Evolutionary conservation across 2,329 filamentous ascomycete genomes (phyloP), one percentile per base, ranked within the genome.

Genomic region (Phyllachora maydis): DNA sequence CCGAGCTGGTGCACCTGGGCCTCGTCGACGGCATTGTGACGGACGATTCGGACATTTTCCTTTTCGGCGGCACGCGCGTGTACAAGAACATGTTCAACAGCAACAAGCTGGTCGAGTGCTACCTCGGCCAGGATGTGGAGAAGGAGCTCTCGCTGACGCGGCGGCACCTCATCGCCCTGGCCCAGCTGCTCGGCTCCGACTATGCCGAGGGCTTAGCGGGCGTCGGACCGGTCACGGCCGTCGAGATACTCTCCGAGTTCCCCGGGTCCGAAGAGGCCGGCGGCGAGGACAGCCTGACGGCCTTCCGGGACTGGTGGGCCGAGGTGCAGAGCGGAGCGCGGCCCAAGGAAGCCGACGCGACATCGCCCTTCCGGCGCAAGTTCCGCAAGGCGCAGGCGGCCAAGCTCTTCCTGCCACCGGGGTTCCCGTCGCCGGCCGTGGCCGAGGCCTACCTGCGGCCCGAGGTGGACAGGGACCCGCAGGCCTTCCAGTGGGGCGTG

Each of bases 81-180:
- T 98, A 98, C 59, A 98, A 98, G 47, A 98, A 98, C 54, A 91
- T 98, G 82, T 98, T 98, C 58, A 98, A 93, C 47, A 74, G 81
- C 37, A 88, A 88, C 46, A 98, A 98, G 43, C 91, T 81, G 37
- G 88, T 98, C 19, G 88, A 98, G 50, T 95, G 88, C 49, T 98
- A 95, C 42, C 62, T 98, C 7, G 53, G 70, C 3, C 57, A 55
- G 0, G 88, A 98, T 39, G 56, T 98, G 1, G 79, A 91, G 38
- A 76, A 76, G 35, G 90, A 98, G 37, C 73, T 93, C 31, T 79
- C 77, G 0, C 64, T 98, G 0, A 74, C 78, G 3, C 68, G 85
- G n/a, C 61, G 74, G 25, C 79, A 85, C 39, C 67, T 98, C 24
- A 92, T 98, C 30, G 65, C 75, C 11, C 65, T 95, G 28, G 88